phyloP scores from a whole-genome alignment of 148 eudicot species.

The Rhododendron simsii region DNA sequence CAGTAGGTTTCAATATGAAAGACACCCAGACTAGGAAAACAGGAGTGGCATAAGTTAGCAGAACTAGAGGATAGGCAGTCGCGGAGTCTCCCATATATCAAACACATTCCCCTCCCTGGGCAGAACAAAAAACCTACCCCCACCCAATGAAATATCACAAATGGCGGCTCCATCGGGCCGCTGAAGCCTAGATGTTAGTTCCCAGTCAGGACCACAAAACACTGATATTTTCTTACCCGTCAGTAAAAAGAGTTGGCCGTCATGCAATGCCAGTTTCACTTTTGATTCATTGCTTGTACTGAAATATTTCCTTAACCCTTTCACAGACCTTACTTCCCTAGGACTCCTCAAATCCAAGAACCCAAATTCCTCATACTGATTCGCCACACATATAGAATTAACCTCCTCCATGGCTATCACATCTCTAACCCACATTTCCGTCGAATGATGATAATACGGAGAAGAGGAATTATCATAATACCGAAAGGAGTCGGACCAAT shows the following conservation, averaged over 20 bases:
- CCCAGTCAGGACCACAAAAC: slow-evolving; percentile 44
- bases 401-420: slow-evolving; percentile 68
- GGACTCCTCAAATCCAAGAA: slow-evolving; percentile 61
- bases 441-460: no score
- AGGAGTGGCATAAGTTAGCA: not conserved
- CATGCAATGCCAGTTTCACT: slow-evolving; percentile 50
- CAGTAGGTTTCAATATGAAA: no score
- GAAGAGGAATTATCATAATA: no score
- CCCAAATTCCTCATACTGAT: slow-evolving; percentile 69
- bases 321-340: slow-evolving; percentile 41
- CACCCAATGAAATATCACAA: slow-evolving; percentile 64
- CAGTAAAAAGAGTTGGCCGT: slow-evolving; percentile 51
- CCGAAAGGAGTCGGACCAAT: slow-evolving; percentile 54
- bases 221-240: slow-evolving; percentile 45
- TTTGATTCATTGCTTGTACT: no score
- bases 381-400: slow-evolving; percentile 52
- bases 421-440: no score
- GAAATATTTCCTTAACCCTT: slow-evolving; percentile 34
- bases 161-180: slow-evolving; percentile 33
- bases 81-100: slow-evolving; percentile 72
- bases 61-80: slow-evolving; percentile 21
- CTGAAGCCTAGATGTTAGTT: slow-evolving; percentile 50
- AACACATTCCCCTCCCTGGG: slow-evolving; percentile 66
- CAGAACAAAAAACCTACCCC: slow-evolving; percentile 65
- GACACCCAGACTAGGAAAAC: no score